Percentiles rank a stretch among this genome's conserved stretches.
Conservation (phyloP, 2,329 filamentous ascomycete species). For the Aspergillus cejpii region DNA sequence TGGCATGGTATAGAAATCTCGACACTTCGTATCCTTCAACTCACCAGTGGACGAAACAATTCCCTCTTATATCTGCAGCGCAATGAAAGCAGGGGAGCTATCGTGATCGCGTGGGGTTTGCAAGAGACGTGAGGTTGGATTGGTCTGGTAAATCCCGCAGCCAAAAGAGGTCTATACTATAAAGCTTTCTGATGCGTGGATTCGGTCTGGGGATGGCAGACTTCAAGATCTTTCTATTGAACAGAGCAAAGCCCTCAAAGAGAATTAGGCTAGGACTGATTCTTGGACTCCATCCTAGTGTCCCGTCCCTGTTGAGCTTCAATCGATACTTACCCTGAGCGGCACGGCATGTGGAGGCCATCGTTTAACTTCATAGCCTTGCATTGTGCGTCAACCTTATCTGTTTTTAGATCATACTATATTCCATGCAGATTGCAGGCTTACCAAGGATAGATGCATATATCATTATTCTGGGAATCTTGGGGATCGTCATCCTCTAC, state of each 20-base stretch:
- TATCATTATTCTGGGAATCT: slow-evolving; percentile 34
- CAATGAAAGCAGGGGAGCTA: not conserved
- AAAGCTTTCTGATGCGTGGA: not conserved
- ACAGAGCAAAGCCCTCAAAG: not conserved
- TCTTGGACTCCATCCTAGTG: not conserved
- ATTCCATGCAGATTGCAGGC: not conserved
- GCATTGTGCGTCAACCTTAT: slow-evolving; percentile 22
- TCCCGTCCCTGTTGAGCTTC: not conserved
- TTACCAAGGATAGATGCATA: slow-evolving; percentile 32
- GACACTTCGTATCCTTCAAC: not conserved
- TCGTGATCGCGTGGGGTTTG: slow-evolving; percentile 7
- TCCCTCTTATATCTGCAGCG: slow-evolving; percentile 8
- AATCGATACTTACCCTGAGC: too few species aligned
- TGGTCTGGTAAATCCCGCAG: slow-evolving; percentile 13
- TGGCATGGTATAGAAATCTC: not conserved
- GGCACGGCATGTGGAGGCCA: slow-evolving; percentile 26
- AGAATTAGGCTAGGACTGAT: not conserved
- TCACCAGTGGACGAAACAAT: slow-evolving; percentile 7
- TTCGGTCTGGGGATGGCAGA: not conserved
- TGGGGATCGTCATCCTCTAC: slow-evolving; percentile 34
- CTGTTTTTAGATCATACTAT: not conserved
- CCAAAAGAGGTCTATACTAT: not conserved
- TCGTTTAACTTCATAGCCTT: slow-evolving; percentile 25
- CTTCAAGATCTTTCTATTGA: not conserved
- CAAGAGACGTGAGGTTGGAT: slow-evolving; percentile 3